Conservation (phyloP, 2,329 filamentous ascomycete genomes). For the Ceratocystis lukuohia region DNA sequence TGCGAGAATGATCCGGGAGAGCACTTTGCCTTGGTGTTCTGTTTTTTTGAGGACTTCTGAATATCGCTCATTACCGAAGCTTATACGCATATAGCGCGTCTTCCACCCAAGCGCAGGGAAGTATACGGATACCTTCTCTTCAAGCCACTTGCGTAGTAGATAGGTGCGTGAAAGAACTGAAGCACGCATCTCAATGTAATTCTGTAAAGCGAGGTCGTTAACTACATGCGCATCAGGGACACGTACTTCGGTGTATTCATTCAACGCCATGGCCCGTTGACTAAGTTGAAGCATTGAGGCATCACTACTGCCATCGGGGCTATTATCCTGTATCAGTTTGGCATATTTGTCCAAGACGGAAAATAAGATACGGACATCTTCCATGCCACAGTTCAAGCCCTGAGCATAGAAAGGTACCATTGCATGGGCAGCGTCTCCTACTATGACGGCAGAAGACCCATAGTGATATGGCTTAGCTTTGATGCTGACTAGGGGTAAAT, state of each 20-base stretch:
- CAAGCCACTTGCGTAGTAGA: conserved; percentile 66
- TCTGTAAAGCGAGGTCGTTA: conserved; percentile 79
- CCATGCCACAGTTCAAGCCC: conserved; percentile 91
- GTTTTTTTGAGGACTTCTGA: conserved; percentile 63
- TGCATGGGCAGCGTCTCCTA: conserved; percentile 90
- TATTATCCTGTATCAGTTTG: conserved; percentile 33
- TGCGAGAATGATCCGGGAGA: conserved; percentile 26
- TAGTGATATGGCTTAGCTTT: conserved; percentile 87
- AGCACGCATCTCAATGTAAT: conserved; percentile 87
- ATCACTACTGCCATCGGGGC: conserved; percentile 27
- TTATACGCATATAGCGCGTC: conserved; percentile 84
- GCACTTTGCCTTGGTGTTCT: conserved; percentile 51
- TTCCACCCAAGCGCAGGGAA: conserved; percentile 71
- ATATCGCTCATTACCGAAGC: conserved; percentile 87
- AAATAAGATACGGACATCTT: conserved; percentile 85
- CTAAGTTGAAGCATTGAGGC: conserved; percentile 34
- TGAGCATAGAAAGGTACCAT: conserved; percentile 99
- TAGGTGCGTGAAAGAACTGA: conserved; percentile 70
- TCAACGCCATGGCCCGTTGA: conserved; percentile 52
- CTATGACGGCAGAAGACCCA: conserved; percentile 60
- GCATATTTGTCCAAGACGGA: conserved; percentile 60
- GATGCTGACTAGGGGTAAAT: conserved; percentile 83
- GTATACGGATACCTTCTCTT: conserved; percentile 68
- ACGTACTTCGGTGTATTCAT: conserved; percentile 61
- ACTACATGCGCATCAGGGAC: conserved; percentile 74